Evolutionary conservation across 345 rosid genomes (phyloP).

Genomic region (Boechera stricta): DNA sequence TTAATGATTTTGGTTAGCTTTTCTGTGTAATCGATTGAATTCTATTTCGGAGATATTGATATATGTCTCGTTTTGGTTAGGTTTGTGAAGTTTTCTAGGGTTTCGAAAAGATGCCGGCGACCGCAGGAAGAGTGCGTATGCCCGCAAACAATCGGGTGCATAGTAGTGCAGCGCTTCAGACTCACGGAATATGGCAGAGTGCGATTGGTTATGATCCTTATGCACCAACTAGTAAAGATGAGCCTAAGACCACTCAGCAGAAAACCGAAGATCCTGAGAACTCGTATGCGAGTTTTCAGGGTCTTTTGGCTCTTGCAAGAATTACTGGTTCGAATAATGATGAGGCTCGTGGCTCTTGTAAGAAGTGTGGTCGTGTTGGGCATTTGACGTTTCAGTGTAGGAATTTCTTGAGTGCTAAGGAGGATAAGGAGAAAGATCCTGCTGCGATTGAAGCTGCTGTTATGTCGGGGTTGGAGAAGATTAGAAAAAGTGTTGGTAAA

Average conservation of each 20-base stretch:
- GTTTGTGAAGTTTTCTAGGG: slow-evolving; percentile 27
- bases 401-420: slow-evolving; percentile 81
- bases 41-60: not conserved
- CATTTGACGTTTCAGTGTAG: slow-evolving; percentile 90
- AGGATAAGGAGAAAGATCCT: slow-evolving; percentile 70
- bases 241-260: slow-evolving; percentile 57
- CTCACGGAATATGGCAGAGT: slow-evolving; percentile 99
- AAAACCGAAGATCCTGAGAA: slow-evolving; percentile 60
- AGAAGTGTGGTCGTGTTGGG: slow-evolving; percentile 93
- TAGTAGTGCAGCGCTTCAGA: slow-evolving; percentile 97
- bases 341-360: slow-evolving; percentile 92
- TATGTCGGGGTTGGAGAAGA: slow-evolving; percentile 73
- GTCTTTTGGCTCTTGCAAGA: slow-evolving; percentile 82
- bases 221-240: slow-evolving; percentile 83
- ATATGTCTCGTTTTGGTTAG: not conserved
- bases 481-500: slow-evolving; percentile 58
- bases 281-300: slow-evolving; percentile 81
- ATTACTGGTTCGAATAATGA: slow-evolving; percentile 77
- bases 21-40: slow-evolving; percentile 3
- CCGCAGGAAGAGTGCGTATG: slow-evolving; percentile 99
- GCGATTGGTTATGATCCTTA: slow-evolving; percentile 96
- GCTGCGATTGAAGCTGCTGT: slow-evolving; percentile 64
- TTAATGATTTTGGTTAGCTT: not conserved
- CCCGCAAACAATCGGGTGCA: slow-evolving; percentile 99
- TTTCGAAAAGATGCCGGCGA: slow-evolving; percentile 87